phyloP scores from a whole-genome alignment of 345 rosid species.

The Populus alba region DNA sequence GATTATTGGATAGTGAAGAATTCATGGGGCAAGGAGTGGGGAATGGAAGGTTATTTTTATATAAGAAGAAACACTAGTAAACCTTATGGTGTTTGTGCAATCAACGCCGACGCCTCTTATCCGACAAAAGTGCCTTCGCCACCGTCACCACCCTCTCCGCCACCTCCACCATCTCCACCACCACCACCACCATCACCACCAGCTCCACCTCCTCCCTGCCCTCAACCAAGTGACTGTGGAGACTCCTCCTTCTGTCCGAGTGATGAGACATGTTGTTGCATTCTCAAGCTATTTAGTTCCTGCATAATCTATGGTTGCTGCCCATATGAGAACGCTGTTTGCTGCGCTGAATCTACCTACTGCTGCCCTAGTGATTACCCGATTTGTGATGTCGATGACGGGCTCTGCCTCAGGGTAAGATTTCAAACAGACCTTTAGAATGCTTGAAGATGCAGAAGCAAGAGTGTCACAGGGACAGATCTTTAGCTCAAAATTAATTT shows the following conservation, averaged over 20 bases:
- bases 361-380: slow-evolving; percentile 80
- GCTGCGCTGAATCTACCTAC: slow-evolving; percentile 50
- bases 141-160: slow-evolving; percentile 46
- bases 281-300: slow-evolving; percentile 36
- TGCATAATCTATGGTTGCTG: slow-evolving; percentile 69
- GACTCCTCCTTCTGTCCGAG: slow-evolving; percentile 53
- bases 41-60: slow-evolving; percentile 54
- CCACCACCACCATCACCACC: slow-evolving; percentile 36
- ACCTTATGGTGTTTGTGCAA: slow-evolving; percentile 53
- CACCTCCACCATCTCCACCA: slow-evolving; percentile 10
- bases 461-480: not conserved
- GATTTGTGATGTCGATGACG: slow-evolving; percentile 54
- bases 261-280: slow-evolving; percentile 67
- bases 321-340: slow-evolving; percentile 55
- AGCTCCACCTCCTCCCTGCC: slow-evolving; percentile 45
- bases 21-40: slow-evolving; percentile 84
- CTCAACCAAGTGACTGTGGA: slow-evolving; percentile 60
- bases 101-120: slow-evolving; percentile 72
- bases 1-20: slow-evolving; percentile 83
- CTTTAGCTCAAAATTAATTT: no score
- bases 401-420: slow-evolving; percentile 62
- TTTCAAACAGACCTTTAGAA: no score
- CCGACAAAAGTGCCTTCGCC: slow-evolving; percentile 55
- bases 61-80: slow-evolving; percentile 37
- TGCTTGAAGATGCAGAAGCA: no score